phyloP scores from a whole-genome alignment of 2,329 filamentous ascomycete species.

The Phialophora macrospora region DNA sequence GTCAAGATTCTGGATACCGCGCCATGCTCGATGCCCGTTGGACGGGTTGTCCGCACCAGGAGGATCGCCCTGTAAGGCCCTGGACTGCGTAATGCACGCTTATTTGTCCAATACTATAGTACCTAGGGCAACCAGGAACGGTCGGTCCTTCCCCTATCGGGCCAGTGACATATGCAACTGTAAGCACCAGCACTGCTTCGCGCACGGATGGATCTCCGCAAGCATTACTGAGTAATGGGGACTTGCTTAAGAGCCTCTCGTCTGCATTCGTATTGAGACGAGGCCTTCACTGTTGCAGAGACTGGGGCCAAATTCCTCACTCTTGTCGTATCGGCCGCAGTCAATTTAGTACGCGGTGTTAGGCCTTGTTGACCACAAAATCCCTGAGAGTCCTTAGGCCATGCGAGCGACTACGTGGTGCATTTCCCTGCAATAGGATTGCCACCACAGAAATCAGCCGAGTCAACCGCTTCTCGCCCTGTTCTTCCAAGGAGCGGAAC shows the following conservation, averaged over 20 bases:
- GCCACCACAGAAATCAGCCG: background rate
- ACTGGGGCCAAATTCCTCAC: background rate
- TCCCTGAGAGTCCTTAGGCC: background rate
- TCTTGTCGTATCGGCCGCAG: background rate
- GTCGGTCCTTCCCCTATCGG: background rate
- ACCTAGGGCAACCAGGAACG: slow-evolving; percentile 3
- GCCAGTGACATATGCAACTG: background rate
- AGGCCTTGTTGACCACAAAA: background rate
- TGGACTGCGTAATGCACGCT: background rate
- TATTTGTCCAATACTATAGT: slow-evolving; percentile 14
- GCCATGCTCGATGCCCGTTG: slow-evolving; percentile 15
- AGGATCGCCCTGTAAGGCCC: slow-evolving; percentile 3
- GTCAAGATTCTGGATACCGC: slow-evolving; percentile 5
- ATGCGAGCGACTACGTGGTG: background rate
- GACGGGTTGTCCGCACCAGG: background rate
- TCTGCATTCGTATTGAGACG: background rate
- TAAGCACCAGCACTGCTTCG: slow-evolving; percentile 12
- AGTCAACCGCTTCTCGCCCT: background rate
- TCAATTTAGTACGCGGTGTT: background rate
- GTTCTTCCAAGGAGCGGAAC: background rate
- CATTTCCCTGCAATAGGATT: background rate
- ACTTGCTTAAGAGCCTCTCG: background rate
- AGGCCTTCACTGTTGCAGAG: background rate
- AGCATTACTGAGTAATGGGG: background rate
- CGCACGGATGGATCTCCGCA: background rate